Evolutionary conservation across 2,329 filamentous ascomycete genomes (phyloP), one percentile per base, ranked within the genome.

Genomic region (Emericellopsis cladophorae): DNA sequence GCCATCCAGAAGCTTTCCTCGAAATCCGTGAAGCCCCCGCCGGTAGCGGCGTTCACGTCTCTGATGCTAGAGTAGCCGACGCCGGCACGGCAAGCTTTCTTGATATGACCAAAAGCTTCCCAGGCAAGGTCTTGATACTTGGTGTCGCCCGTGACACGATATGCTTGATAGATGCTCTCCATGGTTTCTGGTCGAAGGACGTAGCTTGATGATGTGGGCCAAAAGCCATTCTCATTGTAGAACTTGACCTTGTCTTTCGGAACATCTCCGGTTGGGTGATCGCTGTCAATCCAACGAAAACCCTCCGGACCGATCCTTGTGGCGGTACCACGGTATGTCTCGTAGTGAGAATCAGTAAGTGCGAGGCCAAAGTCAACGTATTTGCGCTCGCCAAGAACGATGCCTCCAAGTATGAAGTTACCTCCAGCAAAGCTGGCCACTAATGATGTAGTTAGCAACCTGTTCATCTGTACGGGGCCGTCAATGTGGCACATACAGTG

Each of bases 161-260:
- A 82, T 69, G 87, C 76, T 55, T 83, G 74, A 59, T 84, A 88
- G n/a, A 89, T 76, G 16, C 79, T 84, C 61, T 89, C 83, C 42
- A 88, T 84, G 5, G 83, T 82, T 59, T 89, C 83, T n/a, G 82
- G 80, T 44, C 80, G 71, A 31, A 84, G 65, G 15, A 82, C 71
- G 51, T 84, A 84, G 42, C 68, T 12, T 12, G 31, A 12, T 32
- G 36, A 35, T 7, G 36, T 42, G 29, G 29, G 21, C 41, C 36
- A 39, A 21, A 26, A 42, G n/a, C 41, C 41, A 9, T 29, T 15
- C n/a, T 40, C 2, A 0, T 41, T n/a, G 32, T 49, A 44, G 42
- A 45, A 49, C 34, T 50, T 45, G 2, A 42, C 31, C 36, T 41
- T 2, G 39, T 72, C 52, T 59, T 81, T 90, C 47, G 0, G 55